Base-by-base conservation (phyloP, 352 stramenopile genomes). In the Pythium aquatile region DNA sequence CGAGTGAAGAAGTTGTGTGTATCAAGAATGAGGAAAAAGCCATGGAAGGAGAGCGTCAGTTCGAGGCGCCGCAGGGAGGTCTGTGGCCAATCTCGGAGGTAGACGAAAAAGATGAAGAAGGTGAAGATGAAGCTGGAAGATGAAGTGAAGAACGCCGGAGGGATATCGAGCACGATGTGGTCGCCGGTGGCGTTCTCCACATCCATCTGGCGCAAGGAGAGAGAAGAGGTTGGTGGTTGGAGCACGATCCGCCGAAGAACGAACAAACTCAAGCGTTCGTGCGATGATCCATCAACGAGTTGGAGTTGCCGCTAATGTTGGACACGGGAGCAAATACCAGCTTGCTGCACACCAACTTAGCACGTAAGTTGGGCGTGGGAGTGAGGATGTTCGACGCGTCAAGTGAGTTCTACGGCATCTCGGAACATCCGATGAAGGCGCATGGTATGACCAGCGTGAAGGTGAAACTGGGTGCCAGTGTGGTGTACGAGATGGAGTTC, bases 251-350 rank as follows among this genome's bases (percentile, higher is more conserved):
- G 14, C 30, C 48, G 5, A 35, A 49, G 39, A 55, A 60, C 16
- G 28, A 69, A 16, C 6, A 13, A 24, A 46, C 49, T 1, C 63
- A 69, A 57, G 56, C 39, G 9, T 61, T 64, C 33, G 63, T 69
- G 9, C 46, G 56, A 26, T 55, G 63, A 24, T 55, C 55, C 5
- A 55, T 69, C 2, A 24, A 61, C 17, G 61, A 46, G 14, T 14
- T 61, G 10, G 32, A 39, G 16, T 6, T 70, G 8, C 63, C 56
- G 40, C 52, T 70, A 28, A 70, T 70, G 63, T 20, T 70, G 13
- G 63, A 70, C 26, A 70, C 57, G 0, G 57, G 63, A 1, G 63
- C 56, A 28, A 70, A 70, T 44, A 65, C 65, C 51, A 53, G 28
- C 1, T 17, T 65, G 5, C 37, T 70, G 5, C 63, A 65, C 29